These are phyloP conservation scores for Termitomyces titanicus DNA, from an alignment of 768 basidiomycete genomes.

Conservation along the genomic window DNA sequence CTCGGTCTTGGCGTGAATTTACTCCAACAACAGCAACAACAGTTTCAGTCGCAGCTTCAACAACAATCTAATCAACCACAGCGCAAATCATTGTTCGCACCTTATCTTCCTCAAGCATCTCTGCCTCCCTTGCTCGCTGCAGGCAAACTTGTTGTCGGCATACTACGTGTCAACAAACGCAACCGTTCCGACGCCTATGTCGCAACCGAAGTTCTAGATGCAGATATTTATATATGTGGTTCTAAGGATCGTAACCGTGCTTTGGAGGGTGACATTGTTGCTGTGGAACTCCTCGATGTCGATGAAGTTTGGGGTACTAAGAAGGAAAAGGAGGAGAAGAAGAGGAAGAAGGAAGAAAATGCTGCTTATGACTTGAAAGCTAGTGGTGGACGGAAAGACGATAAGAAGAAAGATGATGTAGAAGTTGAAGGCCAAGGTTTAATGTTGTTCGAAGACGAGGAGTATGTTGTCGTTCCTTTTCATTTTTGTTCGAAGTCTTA, in stretches of 20 bases:
- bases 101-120: slow-evolving; percentile 96
- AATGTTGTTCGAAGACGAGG: slow-evolving; percentile 96
- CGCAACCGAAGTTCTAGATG: slow-evolving; percentile 95
- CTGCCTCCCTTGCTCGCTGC: slow-evolving; percentile 94
- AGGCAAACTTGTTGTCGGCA: slow-evolving; percentile 96
- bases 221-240: slow-evolving; percentile 98
- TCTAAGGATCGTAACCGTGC: slow-evolving; percentile 99
- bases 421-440: slow-evolving; percentile 99
- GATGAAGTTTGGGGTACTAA: slow-evolving; percentile 98
- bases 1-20: slow-evolving; percentile 79
- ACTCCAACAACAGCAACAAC: slow-evolving; percentile 90
- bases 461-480: slow-evolving; percentile 42
- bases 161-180: slow-evolving; percentile 95
- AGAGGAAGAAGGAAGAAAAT: slow-evolving; percentile 99
- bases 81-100: slow-evolving; percentile 97
- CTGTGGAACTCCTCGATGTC: slow-evolving; percentile 95
- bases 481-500: slow-evolving; percentile 1
- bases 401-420: slow-evolving; percentile 99
- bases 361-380: slow-evolving; percentile 87
- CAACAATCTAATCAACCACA: slow-evolving; percentile 91
- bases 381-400: slow-evolving; percentile 77
- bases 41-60: slow-evolving; percentile 93
- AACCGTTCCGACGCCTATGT: slow-evolving; percentile 99
- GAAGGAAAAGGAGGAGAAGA: slow-evolving; percentile 99
- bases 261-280: slow-evolving; percentile 97